Evolutionary conservation across 2,329 filamentous ascomycete species (phyloP), one percentile per base, ranked within the genome.

Genomic region (Claviceps paspali): DNA sequence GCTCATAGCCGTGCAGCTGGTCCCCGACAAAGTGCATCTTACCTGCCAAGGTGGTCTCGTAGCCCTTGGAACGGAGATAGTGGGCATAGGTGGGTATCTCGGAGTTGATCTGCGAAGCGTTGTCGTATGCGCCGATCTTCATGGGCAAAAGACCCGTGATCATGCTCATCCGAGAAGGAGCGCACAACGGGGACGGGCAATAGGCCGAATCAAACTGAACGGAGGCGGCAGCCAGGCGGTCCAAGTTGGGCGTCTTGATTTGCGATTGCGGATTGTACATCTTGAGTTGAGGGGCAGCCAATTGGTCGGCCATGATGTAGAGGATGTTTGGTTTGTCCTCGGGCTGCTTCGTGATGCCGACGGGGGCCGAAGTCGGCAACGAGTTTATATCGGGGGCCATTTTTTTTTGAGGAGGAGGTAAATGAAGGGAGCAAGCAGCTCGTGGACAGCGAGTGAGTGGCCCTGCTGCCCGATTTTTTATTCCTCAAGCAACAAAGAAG

Each of bases 21-120:
- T 95, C 87, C 24, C 87, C 87, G 38, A 92, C 82, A 55, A 95
- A 95, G 61, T 95, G 87, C 87, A 95, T 95, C 70, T 95, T 95
- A 44, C 87, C 87, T 5, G 87, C 85, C 48, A 95, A 67, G 5
- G 81, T 82, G 10, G 87, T 94, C 60, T 94, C 83, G 52, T 95
- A 95, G 37, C 84, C 85, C 50, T 79, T 76, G 29, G 74, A 69
- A 35, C 87, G 81, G 38, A 95, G 67, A 60, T 94, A 94, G 59
- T 95, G 87, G 7, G 87, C 85, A 53, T 92, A 95, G 1, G 87
- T 95, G 11, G 86, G 87, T 22, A 83, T 74, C 49, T 93, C 85
- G 39, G 83, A 83, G 39, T 75, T 70, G 49, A 95, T 79, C 47
- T 86, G 81, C 24, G 82, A 77, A 31, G 86, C 87, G 53, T 95